These are phyloP conservation scores for Trypanosoma vivax DNA, from an alignment of 208 protist genomes.

Conservation along the genomic window DNA sequence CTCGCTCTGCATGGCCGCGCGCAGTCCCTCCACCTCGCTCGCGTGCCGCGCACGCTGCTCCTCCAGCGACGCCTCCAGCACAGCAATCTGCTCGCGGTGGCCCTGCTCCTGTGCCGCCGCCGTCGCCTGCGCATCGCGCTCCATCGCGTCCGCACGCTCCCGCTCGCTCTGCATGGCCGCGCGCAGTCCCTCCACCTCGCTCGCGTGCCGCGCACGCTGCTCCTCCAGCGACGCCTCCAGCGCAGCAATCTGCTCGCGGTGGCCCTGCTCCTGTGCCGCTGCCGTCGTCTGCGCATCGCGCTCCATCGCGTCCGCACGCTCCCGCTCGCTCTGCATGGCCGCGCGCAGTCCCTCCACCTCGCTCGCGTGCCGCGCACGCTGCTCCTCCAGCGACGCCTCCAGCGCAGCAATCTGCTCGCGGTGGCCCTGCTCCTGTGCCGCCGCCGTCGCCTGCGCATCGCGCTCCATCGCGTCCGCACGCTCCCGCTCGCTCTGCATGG, in stretches of 20 bases:
- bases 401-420: conserved; percentile 8
- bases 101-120: conserved; percentile 13
- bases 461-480: no score
- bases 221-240: no score
- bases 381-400: no score
- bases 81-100: conserved; percentile 10
- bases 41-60: conserved; percentile 14
- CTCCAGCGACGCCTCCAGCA: conserved; percentile 4
- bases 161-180: conserved; percentile 2
- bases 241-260: no score
- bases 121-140: conserved; percentile 3
- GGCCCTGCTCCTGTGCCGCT: no score
- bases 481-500: no score
- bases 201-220: no score
- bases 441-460: conserved; percentile 1
- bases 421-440: conserved; percentile 16
- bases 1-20: neutral
- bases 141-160: conserved; percentile 5
- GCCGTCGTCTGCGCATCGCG: no score
- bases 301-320: no score
- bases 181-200: conserved; percentile 2
- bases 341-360: no score
- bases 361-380: no score
- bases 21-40: conserved; percentile 4
- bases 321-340: no score